Conservation (phyloP, 805 yeast genomes). For the Candida yuanshanica region DNA sequence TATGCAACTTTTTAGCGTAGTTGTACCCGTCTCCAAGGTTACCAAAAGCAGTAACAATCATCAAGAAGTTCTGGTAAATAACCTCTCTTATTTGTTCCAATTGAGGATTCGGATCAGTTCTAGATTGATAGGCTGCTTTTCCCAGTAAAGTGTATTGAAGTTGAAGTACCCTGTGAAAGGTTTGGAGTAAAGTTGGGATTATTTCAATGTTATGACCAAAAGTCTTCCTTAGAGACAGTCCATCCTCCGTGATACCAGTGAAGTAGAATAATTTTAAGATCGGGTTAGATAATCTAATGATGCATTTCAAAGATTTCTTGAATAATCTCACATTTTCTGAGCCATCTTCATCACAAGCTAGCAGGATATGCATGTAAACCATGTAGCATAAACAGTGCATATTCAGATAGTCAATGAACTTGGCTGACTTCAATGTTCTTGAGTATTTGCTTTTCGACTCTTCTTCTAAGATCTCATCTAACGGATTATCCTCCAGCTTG, state of each 20-base stretch:
- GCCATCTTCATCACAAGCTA: slow-evolving; percentile 1
- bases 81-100: neutral
- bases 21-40: neutral
- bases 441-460: slow-evolving; percentile 2
- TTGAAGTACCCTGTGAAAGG: neutral
- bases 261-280: slow-evolving; percentile 4
- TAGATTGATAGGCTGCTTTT: neutral
- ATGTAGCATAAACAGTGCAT: slow-evolving; percentile 2
- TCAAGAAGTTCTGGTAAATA: neutral
- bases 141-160: neutral
- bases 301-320: neutral
- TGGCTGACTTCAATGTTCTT: slow-evolving; percentile 3
- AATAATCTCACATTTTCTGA: neutral
- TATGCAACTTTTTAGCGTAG: neutral
- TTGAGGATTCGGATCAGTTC: neutral
- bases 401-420: slow-evolving; percentile 4
- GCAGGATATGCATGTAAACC: slow-evolving; percentile 4
- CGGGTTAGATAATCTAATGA: slow-evolving; percentile 1
- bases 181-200: neutral
- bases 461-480: neutral
- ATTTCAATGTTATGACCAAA: slow-evolving; percentile 5
- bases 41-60: neutral
- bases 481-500: neutral
- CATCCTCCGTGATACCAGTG: slow-evolving; percentile 2
- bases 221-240: slow-evolving; percentile 1